Evolutionary conservation across 2,329 filamentous ascomycete genomes (phyloP), one percentile per base, ranked within the genome.

Genomic region (Sclerotiophoma versabilis): DNA sequence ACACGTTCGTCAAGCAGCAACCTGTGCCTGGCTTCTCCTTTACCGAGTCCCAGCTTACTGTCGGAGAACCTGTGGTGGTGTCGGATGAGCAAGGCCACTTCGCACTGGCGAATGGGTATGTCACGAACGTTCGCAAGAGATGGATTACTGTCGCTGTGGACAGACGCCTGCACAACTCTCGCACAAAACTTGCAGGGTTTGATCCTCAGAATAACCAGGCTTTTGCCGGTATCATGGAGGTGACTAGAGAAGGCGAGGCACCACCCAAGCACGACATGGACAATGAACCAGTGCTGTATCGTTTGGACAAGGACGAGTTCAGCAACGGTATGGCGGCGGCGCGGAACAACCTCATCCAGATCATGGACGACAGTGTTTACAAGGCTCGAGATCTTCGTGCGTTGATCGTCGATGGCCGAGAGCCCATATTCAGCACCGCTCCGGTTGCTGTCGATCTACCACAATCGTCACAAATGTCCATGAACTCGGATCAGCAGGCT

Each of bases 261-360:
- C 22, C 48, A 5, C 36, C 49, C n/a, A 22, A 62, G 5, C 39
- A 58, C 69, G 55, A 80, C 79, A 29, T 77, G 0, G 79, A 81
- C 53, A 79, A 81, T 51, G 74, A 82, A 4, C 84, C 84, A 4
- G 77, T 89, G 5, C 81, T 86, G 42, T 99, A 96, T 67, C 89
- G 95, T 20, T 80, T 99, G 4, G 95, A 99, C 76, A 97, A 97
- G 72, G 95, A 99, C 67, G 95, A 99, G 70, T 99, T 99, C 75
- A 96, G 92, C 76, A 98, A 96, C 67, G 95, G 95, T 52, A 96
- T 99, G 91, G 92, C 95, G 3, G 89, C 90, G 25, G 91, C 96
- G 38, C 87, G 95, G 47, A 97, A 96, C 76, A 99, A 98, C 64
- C 83, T 99, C 1, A 86, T 98, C 26, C 91, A 93, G 63, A 85